These are phyloP conservation scores for Sugiyamaella xylanicola DNA, from an alignment of 1,139 yeast genomes.

Conservation along the genomic window DNA sequence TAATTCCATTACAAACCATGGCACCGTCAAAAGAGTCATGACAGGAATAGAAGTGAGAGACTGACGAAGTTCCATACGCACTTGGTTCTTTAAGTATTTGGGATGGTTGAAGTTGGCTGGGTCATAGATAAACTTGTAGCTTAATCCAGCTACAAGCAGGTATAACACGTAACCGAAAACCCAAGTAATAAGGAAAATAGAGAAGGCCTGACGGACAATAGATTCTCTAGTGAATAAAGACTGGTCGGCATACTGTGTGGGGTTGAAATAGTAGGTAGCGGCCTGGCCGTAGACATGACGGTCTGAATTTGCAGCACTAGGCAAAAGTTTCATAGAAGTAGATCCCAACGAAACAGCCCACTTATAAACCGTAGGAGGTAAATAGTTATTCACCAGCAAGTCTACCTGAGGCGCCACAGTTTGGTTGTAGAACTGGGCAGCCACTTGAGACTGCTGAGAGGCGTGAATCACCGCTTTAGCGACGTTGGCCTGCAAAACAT, in stretches of 20 bases:
- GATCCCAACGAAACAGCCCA: slow-evolving; percentile 8
- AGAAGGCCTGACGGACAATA: slow-evolving; percentile 65
- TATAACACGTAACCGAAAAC: slow-evolving; percentile 85
- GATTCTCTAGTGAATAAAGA: slow-evolving; percentile 74
- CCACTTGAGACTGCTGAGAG: slow-evolving; percentile 10
- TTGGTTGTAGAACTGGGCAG: slow-evolving; percentile 13
- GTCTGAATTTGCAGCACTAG: slow-evolving; percentile 6
- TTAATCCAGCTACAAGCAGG: slow-evolving; percentile 69
- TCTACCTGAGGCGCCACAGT: slow-evolving; percentile 13
- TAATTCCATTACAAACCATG: slow-evolving; percentile 84
- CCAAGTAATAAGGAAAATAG: slow-evolving; percentile 71
- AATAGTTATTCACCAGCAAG: slow-evolving; percentile 10
- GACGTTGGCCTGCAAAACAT: slow-evolving; percentile 18
- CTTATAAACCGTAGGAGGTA: slow-evolving; percentile 14
- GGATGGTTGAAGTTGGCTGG: slow-evolving; percentile 92
- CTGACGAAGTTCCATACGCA: slow-evolving; percentile 74
- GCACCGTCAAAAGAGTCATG: slow-evolving; percentile 84
- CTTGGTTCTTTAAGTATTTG: slow-evolving; percentile 89
- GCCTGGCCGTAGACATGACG: slow-evolving; percentile 51
- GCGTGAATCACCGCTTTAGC: slow-evolving; percentile 12
- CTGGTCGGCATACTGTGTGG: slow-evolving; percentile 56
- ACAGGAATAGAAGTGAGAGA: slow-evolving; percentile 81
- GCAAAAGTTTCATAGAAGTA: slow-evolving; percentile 6
- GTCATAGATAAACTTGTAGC: slow-evolving; percentile 80
- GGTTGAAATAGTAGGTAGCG: slow-evolving; percentile 52